phyloP scores from a whole-genome alignment of 495 filamentous ascomycete genomes.

The Elasticomyces elasticus region DNA sequence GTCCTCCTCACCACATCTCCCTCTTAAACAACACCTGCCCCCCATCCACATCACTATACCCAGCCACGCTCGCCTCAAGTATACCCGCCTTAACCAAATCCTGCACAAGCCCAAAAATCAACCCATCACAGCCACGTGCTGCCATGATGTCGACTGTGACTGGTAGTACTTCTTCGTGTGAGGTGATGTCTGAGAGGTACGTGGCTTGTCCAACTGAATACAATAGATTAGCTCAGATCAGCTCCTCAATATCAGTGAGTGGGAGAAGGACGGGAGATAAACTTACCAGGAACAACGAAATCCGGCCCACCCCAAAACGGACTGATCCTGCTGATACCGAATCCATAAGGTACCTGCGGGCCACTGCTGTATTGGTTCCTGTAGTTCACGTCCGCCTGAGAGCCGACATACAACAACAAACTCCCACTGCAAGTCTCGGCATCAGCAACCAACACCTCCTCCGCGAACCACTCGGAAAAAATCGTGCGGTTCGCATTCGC shows the following conservation, averaged over 20 bases:
- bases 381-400: constrained; percentile 17
- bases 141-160: constrained; percentile 51
- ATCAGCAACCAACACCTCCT: constrained; percentile 36
- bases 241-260: neutral
- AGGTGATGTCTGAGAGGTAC: constrained; percentile 44
- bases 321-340: constrained; percentile 36
- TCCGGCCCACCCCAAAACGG: constrained; percentile 45
- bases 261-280: neutral
- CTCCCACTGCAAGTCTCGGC: constrained; percentile 34
- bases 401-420: constrained; percentile 32
- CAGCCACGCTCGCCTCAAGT: constrained; percentile 37
- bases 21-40: constrained; percentile 26
- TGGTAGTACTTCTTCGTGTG: constrained; percentile 46
- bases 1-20: neutral
- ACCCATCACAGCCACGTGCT: constrained; percentile 52
- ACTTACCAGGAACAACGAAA: constrained; percentile 42
- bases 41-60: constrained; percentile 28
- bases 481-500: constrained; percentile 39
- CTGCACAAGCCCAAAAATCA: constrained; percentile 47
- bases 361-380: constrained; percentile 31
- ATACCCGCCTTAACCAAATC: constrained; percentile 43
- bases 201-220: constrained; percentile 40
- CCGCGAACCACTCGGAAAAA: constrained; percentile 47
- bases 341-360: constrained; percentile 36
- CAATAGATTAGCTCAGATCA: neutral